Percentiles rank a stretch among this genome's conserved stretches.
phyloP scores from a whole-genome alignment of 345 rosid genomes.

The Cardamine chenopodiifolia region DNA sequence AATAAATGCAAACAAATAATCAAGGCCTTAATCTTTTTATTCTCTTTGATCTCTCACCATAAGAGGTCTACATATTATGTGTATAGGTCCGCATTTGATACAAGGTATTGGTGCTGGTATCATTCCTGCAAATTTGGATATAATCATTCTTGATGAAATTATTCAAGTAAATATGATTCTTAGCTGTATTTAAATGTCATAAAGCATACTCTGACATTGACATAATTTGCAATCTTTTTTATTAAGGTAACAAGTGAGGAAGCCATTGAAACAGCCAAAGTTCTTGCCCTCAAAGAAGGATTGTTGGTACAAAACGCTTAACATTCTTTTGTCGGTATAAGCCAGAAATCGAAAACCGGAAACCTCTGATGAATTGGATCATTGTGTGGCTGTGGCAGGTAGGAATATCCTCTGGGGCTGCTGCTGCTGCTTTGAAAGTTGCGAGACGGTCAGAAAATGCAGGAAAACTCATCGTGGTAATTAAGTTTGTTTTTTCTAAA shows the following conservation, averaged over 20 bases:
- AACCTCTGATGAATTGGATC: too few species aligned
- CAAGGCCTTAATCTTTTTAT: too few species aligned
- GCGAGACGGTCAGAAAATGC: too few species aligned
- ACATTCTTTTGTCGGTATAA: background rate
- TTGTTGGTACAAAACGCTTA: slow-evolving; percentile 44
- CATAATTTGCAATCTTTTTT: slow-evolving; percentile 11
- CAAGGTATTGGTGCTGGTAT: slow-evolving; percentile 86
- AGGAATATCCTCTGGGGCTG: too few species aligned
- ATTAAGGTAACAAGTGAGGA: slow-evolving; percentile 51
- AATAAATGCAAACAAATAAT: too few species aligned
- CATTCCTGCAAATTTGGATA: slow-evolving; percentile 75
- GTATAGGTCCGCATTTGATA: slow-evolving; percentile 51
- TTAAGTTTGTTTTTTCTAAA: too few species aligned
- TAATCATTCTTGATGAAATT: slow-evolving; percentile 64
- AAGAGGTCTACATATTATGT: too few species aligned
- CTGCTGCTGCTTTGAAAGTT: too few species aligned
- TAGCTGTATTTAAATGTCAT: background rate
- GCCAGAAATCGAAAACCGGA: background rate
- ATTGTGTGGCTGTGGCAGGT: too few species aligned
- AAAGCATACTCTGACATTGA: too few species aligned
- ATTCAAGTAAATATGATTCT: slow-evolving; percentile 60
- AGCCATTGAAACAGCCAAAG: slow-evolving; percentile 56
- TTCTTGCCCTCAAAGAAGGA: slow-evolving; percentile 60
- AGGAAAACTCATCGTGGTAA: too few species aligned
- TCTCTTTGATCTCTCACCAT: background rate